Evolutionary conservation across 1,139 yeast species (phyloP).

Genomic region (Yamadazyma friedrichii): DNA sequence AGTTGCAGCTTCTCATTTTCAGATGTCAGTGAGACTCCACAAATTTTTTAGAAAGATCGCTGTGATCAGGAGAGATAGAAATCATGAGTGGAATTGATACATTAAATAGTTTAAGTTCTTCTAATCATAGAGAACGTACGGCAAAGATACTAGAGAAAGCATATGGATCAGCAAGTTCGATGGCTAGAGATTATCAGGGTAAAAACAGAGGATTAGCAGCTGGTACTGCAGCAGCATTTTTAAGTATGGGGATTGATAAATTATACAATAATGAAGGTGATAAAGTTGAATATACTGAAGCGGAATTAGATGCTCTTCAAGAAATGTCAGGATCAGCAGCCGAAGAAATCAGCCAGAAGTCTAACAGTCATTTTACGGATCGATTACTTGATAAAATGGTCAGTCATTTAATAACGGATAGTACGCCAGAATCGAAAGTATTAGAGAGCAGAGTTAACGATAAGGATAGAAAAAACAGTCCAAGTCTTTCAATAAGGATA

Average conservation of each 20-base stretch:
- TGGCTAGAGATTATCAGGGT: slow-evolving; percentile 32
- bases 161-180: slow-evolving; percentile 16
- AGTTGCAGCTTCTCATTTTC: slow-evolving; percentile 1
- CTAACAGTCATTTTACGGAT: slow-evolving; percentile 51
- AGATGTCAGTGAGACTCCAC: slow-evolving; percentile 5
- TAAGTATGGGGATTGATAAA: slow-evolving; percentile 54
- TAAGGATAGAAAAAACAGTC: slow-evolving; percentile 42
- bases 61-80: not conserved
- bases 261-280: slow-evolving; percentile 10
- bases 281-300: slow-evolving; percentile 13
- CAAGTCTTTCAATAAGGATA: slow-evolving; percentile 49
- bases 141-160: slow-evolving; percentile 13
- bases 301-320: slow-evolving; percentile 16
- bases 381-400: slow-evolving; percentile 53
- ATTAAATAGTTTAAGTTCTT: not conserved
- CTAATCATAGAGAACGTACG: slow-evolving; percentile 10
- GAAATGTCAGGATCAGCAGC: slow-evolving; percentile 17
- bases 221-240: slow-evolving; percentile 55
- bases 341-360: slow-evolving; percentile 6
- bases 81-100: slow-evolving; percentile 2
- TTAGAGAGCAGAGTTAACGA: slow-evolving; percentile 45
- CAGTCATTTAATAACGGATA: slow-evolving; percentile 25
- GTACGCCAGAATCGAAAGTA: slow-evolving; percentile 43
- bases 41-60: not conserved
- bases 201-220: slow-evolving; percentile 52